These are phyloP conservation scores for Serendipita sp. DNA, from an alignment of 768 basidiomycete genomes.

Conservation along the genomic window DNA sequence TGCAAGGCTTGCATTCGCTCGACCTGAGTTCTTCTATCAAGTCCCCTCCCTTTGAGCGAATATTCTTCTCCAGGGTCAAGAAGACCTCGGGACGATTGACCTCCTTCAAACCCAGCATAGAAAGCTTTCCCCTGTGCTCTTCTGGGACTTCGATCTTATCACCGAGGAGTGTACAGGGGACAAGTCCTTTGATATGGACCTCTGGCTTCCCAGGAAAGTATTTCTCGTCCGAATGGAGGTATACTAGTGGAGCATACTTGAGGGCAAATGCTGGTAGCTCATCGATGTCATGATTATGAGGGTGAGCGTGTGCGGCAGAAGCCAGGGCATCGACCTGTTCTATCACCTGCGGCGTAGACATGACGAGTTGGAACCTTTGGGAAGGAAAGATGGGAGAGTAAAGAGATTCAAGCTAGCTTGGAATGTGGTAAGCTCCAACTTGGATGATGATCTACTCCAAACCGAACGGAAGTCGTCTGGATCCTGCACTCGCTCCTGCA, in stretches of 20 bases:
- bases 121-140: not conserved
- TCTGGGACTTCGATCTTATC: not conserved
- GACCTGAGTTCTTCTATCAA: not conserved
- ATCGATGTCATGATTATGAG: not conserved
- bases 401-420: too few relatives aligned
- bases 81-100: not conserved
- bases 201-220: constrained; percentile 5
- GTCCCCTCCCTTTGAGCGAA: not conserved
- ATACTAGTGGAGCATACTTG: constrained; percentile 2
- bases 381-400: too few relatives aligned
- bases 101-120: not conserved
- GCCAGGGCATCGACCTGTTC: too few relatives aligned
- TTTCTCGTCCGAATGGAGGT: constrained; percentile 2
- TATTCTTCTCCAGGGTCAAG: not conserved
- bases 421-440: too few relatives aligned
- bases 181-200: not conserved
- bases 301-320: too few relatives aligned
- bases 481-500: too few relatives aligned
- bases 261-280: not conserved
- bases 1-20: not conserved
- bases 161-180: not conserved
- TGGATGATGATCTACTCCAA: too few relatives aligned
- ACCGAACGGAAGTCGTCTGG: too few relatives aligned
- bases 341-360: too few relatives aligned
- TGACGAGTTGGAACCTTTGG: too few relatives aligned